Evolutionary conservation across 768 basidiomycete genomes (phyloP), one percentile per base, ranked within the genome.

Genomic region (Holtermannia corniformis): DNA sequence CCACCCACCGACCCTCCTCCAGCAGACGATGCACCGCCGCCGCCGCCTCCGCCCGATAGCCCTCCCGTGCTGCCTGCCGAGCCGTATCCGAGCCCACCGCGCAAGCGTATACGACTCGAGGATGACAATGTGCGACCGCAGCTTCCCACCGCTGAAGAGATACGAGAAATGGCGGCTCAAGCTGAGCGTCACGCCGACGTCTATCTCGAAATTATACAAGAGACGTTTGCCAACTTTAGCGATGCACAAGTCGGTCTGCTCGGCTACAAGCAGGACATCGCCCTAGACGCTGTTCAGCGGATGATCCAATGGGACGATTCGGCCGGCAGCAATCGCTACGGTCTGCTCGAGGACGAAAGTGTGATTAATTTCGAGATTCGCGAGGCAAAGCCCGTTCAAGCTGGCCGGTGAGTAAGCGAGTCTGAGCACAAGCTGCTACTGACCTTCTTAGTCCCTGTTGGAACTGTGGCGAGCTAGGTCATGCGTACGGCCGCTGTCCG

Each of bases 401-500:
- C n/a, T n/a, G 32, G 32, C 32, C 32, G 32, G 16, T 37, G 10
- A 7, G 7, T 16, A 37, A 37, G 32, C 16, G 32, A n/a, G n/a
- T n/a, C n/a, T n/a, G n/a, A n/a, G n/a, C n/a, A n/a, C n/a, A n/a
- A n/a, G n/a, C n/a, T n/a, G n/a, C n/a, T n/a, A n/a, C n/a, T n/a
- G n/a, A n/a, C n/a, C n/a, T n/a, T n/a, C n/a, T n/a, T 37, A 16
- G 16, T 7, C 32, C 32, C 54, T 68, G 66, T 43, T 65, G 63
- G 61, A 63, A 63, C 27, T 68, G 66, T 47, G 52, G 56, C 1
- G 43, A 56, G 42, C 44, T 54, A 27, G 66, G 66, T 5, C 66
- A 68, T 46, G 19, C 48, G 2, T 25, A 52, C 40, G 32, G 25
- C 3, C 27, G 50, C 3, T 68, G 66, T 55, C 63, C 66, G 28